Evolutionary conservation across 495 filamentous ascomycete species (phyloP).

Genomic region (Hyaloscypha hepaticicola): DNA sequence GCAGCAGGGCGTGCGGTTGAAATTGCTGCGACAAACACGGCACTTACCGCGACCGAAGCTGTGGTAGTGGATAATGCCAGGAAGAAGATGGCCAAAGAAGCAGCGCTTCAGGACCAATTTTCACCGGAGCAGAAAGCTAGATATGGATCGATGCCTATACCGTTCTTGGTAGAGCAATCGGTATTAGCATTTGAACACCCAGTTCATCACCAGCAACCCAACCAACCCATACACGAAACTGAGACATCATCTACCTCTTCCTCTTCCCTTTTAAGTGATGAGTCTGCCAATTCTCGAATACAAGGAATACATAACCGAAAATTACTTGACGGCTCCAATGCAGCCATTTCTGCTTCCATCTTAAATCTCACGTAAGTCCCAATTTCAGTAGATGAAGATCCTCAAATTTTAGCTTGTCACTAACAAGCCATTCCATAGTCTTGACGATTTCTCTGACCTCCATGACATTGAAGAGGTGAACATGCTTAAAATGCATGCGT

Average conservation of each 20-base stretch:
- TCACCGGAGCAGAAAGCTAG: background rate
- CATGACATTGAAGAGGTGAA: constrained; percentile 20
- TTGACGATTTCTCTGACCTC: background rate
- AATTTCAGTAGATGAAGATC: background rate
- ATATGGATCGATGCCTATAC: background rate
- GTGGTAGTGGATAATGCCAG: constrained; percentile 28
- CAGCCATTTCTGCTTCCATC: background rate
- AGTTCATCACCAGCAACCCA: background rate
- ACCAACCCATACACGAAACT: background rate
- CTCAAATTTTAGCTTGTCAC: background rate
- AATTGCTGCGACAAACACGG: constrained; percentile 29
- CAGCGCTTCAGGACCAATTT: background rate
- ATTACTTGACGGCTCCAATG: background rate
- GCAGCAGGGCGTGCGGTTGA: constrained; percentile 33
- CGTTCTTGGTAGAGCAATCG: constrained; percentile 20
- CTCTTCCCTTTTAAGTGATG: background rate
- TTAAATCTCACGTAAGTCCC: background rate
- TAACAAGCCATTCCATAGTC: background rate
- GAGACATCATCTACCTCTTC: background rate
- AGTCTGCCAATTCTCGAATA: background rate
- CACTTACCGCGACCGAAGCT: constrained; percentile 30
- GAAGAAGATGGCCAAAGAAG: constrained; percentile 29
- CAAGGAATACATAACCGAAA: background rate
- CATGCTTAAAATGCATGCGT: constrained; percentile 16
- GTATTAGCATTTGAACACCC: constrained; percentile 9